Base-by-base conservation (phyloP, 768 basidiomycete genomes). In the Leucocoprinus leucothites region DNA sequence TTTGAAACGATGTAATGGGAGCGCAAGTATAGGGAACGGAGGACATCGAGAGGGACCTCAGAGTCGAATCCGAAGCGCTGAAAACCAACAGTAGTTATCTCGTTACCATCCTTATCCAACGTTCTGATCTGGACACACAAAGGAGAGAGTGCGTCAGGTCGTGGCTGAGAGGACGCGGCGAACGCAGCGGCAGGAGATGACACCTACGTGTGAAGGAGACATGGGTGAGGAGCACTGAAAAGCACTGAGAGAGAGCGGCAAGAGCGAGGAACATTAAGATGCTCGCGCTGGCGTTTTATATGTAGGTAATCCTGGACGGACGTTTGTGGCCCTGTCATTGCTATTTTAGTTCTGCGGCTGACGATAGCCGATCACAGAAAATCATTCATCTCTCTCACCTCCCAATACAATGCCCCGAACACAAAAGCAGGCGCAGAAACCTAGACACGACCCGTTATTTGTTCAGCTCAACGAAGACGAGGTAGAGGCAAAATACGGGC, bases 41-140 rank as follows among this genome's bases (percentile, higher is more conserved):
- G 82, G 61, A 82, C 75, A 60, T 93, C 87, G 63, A 94, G 71
- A 56, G 87, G 68, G 58, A 94, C 90, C 63, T 87, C 83, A 63
- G 87, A 87, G 72, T 97, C 88, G 70, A 98, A 95, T 7, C 92
- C 94, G 62, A 97, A 97, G 53, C 87, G 82, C 59, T 87, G 71
- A 66, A 87, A 84, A 44, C 95, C 95, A 42, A 98, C 94, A 19
- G 83, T 75, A 52, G 75, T 81, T 63, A 94, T 92, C 65, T 86
- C 86, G 8, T 79, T 59, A 47, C 90, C 91, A 57, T 82, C 78
- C 73, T 88, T 89, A 69, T 90, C 91, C 57, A 89, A 69, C 31
- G 82, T 82, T 53, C 70, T 78, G 53, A 81, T 82, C 86, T 90
- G 55, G 52, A 45, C 58, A 53, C 8, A 60, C 42, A 61, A 48